Evolutionary conservation across 495 filamentous ascomycete species (phyloP), one percentile per base, ranked within the genome.

Genomic region (Delitschia confertaspora): DNA sequence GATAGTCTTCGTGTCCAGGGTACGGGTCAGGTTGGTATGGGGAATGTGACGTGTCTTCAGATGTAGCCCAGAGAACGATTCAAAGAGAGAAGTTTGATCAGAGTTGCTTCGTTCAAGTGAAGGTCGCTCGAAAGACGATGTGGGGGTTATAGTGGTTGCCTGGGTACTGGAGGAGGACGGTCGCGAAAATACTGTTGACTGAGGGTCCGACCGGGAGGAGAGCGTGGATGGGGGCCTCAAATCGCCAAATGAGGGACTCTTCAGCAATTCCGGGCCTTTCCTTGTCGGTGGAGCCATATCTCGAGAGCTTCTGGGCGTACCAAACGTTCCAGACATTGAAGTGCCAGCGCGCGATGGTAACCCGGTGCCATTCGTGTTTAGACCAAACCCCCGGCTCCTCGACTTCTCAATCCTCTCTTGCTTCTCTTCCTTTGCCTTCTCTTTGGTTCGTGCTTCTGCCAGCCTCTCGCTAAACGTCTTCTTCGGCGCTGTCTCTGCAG

Each of bases 401-500:
- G 64, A 52, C 35, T 70, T 68, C 49, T 74, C 66, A 35, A 81
- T 70, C 35, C 71, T 63, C 42, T 69, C 58, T 25, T 69, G 58
- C 40, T 63, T 73, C 39, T 80, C 73, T 38, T 74, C 72, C 16
- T 73, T 72, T 27, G 75, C 70, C 42, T 68, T 61, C 8, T 79
- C 75, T 20, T 65, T 60, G 6, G 59, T 58, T 41, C 76, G 65
- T 41, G 64, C 73, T 46, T 85, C 78, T 0, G 85, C 83, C 46
- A 96, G 75, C 18, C 86, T 70, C 60, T 96, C 86, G 51, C 84
- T 94, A 58, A 95, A 98, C 21, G 76, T 84, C 59, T 82, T 77
- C 1, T 73, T 72, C 33, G 70, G 57, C 43, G 35, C 49, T 50
- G 47, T 19, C 30, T 57, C 53, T 6, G 40, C 38, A 24, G 47